Conservation (phyloP, 2,329 filamentous ascomycete genomes). For the Alternaria tenuissima region DNA sequence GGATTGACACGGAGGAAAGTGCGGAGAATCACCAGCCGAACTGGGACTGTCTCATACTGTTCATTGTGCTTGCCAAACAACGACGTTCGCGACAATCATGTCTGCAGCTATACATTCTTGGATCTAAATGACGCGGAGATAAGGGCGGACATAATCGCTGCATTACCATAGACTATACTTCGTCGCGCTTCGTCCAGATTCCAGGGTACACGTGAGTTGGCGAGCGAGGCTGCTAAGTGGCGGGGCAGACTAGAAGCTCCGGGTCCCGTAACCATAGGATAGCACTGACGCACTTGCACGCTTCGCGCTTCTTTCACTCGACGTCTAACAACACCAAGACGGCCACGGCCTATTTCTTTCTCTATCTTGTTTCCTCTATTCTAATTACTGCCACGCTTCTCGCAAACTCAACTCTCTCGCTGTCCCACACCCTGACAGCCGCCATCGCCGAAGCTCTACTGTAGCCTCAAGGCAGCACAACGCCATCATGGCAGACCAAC, state of each 20-base stretch:
- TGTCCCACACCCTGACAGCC: not conserved
- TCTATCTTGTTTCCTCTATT: not conserved
- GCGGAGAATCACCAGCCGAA: not conserved
- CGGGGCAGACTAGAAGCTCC: conserved; percentile 21
- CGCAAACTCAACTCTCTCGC: not conserved
- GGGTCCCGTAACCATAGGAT: not conserved
- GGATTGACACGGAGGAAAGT: not conserved
- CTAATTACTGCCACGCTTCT: not conserved
- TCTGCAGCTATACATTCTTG: not conserved
- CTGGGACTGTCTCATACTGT: not conserved
- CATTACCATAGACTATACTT: conserved; percentile 3
- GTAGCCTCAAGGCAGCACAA: conserved; percentile 7
- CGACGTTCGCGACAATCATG: not conserved
- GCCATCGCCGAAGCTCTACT: not conserved
- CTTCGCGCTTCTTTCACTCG: conserved; percentile 11
- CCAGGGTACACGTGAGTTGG: conserved; percentile 21
- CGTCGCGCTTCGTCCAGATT: conserved; percentile 12
- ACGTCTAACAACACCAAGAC: not conserved
- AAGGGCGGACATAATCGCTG: conserved; percentile 1
- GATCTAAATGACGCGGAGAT: conserved; percentile 1
- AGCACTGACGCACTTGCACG: conserved; percentile 13
- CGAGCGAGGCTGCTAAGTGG: conserved; percentile 19
- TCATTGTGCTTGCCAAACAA: not conserved
- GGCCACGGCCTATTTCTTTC: conserved; percentile 1
- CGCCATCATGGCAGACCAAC: conserved; percentile 34